Evolutionary conservation across 2,329 filamentous ascomycete species (phyloP).

Genomic region (Camillea tinctor): DNA sequence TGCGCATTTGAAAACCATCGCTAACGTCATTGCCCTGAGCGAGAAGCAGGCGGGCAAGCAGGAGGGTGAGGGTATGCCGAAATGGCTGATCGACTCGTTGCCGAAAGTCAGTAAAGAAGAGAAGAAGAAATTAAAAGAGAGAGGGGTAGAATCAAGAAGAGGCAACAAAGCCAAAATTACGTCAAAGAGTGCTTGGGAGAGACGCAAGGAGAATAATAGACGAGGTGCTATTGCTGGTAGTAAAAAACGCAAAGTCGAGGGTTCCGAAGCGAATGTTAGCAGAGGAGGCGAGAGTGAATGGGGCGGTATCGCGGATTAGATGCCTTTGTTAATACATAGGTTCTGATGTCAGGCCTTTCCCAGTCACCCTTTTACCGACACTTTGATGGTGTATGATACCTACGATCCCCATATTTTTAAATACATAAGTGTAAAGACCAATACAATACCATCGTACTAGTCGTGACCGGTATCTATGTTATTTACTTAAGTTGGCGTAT

Average conservation of each 20-base stretch:
- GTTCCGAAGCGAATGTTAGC: constrained; percentile 28
- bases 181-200: constrained; percentile 75
- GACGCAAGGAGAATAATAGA: constrained; percentile 65
- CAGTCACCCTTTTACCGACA: too few species aligned
- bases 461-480: too few species aligned
- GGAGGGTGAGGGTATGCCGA: constrained; percentile 62
- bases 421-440: too few species aligned
- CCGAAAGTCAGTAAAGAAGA: constrained; percentile 82
- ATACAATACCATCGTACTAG: too few species aligned
- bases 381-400: too few species aligned
- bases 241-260: constrained; percentile 50
- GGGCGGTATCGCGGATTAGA: constrained; percentile 48
- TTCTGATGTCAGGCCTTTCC: too few species aligned
- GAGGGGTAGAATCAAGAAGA: constrained; percentile 68
- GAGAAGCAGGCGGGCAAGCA: constrained; percentile 66
- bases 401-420: too few species aligned
- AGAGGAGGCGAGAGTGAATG: constrained; percentile 40
- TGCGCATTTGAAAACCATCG: constrained; percentile 82
- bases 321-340: neutral
- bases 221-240: constrained; percentile 62
- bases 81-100: constrained; percentile 85
- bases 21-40: constrained; percentile 84
- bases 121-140: constrained; percentile 76
- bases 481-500: too few species aligned
- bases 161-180: constrained; percentile 68